Evolutionary conservation across 371 early-diverging fungal species (phyloP).

Genomic region (Mucor lusitanicus): DNA sequence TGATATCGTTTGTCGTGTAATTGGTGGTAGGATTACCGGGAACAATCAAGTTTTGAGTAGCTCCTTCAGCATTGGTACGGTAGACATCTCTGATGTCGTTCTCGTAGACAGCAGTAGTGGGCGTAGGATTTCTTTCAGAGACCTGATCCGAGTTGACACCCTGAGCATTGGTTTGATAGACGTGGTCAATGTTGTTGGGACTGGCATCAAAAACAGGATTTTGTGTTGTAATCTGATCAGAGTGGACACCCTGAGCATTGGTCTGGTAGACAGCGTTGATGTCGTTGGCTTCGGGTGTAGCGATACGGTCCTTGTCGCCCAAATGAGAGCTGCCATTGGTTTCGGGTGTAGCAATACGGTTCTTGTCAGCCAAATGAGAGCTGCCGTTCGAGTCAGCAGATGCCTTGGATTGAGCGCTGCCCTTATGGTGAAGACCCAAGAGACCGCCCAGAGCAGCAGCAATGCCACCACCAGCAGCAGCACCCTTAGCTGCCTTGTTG

Average conservation of each 20-base stretch:
- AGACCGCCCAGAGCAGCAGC: background rate
- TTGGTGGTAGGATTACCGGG: background rate
- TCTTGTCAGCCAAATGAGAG: background rate
- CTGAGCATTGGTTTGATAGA: conserved; percentile 1
- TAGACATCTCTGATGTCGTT: background rate
- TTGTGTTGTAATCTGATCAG: background rate
- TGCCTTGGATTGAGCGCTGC: background rate
- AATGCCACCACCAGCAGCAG: background rate
- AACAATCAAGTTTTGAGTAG: background rate
- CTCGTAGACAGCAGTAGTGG: background rate
- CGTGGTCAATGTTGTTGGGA: background rate
- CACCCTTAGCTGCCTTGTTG: background rate
- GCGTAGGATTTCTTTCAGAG: too few species aligned
- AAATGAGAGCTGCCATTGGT: background rate
- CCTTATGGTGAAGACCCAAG: background rate
- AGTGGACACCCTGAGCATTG: background rate
- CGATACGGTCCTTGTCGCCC: too few species aligned
- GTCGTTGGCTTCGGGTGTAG: background rate
- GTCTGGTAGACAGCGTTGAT: background rate
- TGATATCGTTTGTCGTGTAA: background rate
- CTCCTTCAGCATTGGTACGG: background rate
- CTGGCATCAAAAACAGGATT: background rate
- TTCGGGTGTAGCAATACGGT: background rate
- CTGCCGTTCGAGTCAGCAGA: background rate
- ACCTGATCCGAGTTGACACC: background rate